Evolutionary conservation across 2,329 filamentous ascomycete species (phyloP).

Genomic region (Diaporthe sp.): DNA sequence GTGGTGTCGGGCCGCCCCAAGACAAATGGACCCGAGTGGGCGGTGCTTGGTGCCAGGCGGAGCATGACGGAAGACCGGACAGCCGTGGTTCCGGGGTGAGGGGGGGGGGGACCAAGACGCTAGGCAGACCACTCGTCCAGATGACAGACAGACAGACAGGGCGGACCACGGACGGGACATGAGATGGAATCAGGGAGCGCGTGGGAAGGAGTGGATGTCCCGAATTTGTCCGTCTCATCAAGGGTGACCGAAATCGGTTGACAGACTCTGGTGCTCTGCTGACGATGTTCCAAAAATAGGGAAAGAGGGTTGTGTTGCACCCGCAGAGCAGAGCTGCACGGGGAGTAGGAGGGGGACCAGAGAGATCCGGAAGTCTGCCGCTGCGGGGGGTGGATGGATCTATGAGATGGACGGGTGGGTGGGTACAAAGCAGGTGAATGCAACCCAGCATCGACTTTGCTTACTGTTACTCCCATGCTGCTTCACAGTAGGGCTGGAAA

Average conservation of each 20-base stretch:
- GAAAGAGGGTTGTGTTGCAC: constrained; percentile 3
- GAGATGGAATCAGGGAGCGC: background rate
- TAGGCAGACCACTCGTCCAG: background rate
- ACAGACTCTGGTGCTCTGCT: constrained; percentile 7
- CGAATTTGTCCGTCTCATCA: background rate
- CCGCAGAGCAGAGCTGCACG: background rate
- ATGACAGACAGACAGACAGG: background rate
- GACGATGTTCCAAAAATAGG: constrained; percentile 21
- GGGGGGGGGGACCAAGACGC: constrained; percentile 1
- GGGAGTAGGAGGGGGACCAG: background rate
- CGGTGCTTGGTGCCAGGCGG: constrained; percentile 9
- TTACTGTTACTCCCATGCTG: background rate
- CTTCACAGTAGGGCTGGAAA: constrained; percentile 11
- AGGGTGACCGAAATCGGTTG: background rate
- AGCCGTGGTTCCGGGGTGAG: constrained; percentile 19
- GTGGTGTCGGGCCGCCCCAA: constrained; percentile 13
- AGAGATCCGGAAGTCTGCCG: constrained; percentile 27
- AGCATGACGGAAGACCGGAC: constrained; percentile 25
- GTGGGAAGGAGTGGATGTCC: background rate
- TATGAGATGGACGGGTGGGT: constrained; percentile 7
- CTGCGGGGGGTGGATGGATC: constrained; percentile 5
- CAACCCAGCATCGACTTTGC: constrained; percentile 23
- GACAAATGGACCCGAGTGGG: constrained; percentile 12
- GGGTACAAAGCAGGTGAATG: background rate
- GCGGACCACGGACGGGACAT: background rate